phyloP scores from a whole-genome alignment of 2,329 filamentous ascomycete species.

The Cytospora chrysosperma region DNA sequence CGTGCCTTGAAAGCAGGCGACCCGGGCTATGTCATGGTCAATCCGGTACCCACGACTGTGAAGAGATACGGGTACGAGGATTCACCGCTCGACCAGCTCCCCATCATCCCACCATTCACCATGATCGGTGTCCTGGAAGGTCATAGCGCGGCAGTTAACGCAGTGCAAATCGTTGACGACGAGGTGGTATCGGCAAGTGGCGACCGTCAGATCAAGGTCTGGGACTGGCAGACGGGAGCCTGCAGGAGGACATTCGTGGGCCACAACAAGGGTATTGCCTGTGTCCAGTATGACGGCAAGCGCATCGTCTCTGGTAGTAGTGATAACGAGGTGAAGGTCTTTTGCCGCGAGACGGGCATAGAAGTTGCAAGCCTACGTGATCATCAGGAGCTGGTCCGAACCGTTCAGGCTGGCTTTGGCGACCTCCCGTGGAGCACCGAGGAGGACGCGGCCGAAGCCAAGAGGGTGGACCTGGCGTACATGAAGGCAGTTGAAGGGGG shows the following conservation, averaged over 20 bases:
- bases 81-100: constrained; percentile 46
- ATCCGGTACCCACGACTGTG: constrained; percentile 52
- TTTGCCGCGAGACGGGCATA: constrained; percentile 79
- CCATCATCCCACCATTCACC: constrained; percentile 64
- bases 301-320: constrained; percentile 95
- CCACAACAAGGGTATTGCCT: constrained; percentile 93
- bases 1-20: constrained; percentile 62
- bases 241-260: constrained; percentile 79
- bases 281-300: constrained; percentile 92
- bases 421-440: constrained; percentile 79
- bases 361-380: constrained; percentile 86
- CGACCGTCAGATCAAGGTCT: constrained; percentile 89
- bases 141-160: constrained; percentile 90
- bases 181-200: constrained; percentile 94
- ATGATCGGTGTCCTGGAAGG: constrained; percentile 79
- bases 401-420: constrained; percentile 91
- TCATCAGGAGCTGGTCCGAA: constrained; percentile 83
- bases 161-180: constrained; percentile 82
- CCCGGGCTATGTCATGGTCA: constrained; percentile 52
- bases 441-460: constrained; percentile 71
- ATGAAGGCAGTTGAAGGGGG: constrained; percentile 59
- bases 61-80: constrained; percentile 55
- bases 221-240: constrained; percentile 80
- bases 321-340: constrained; percentile 94
- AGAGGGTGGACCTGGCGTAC: constrained; percentile 70